phyloP scores from a whole-genome alignment of 192 early-diverging fungal species.

The Coemansia sp. region DNA sequence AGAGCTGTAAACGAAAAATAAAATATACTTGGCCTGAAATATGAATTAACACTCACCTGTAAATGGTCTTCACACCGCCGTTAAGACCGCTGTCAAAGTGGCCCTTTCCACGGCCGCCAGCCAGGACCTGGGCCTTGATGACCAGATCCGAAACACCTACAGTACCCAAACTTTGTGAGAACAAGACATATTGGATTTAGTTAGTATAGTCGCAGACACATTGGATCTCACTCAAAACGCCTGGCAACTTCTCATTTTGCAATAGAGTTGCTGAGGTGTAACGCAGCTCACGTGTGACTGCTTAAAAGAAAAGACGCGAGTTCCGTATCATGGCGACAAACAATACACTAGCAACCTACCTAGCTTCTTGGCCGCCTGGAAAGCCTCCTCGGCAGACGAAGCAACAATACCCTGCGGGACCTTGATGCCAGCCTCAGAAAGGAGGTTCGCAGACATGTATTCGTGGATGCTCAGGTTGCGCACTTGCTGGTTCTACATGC shows the following conservation, averaged over 20 bases:
- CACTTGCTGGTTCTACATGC: slow-evolving; percentile 27
- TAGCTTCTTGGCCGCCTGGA: slow-evolving; percentile 76
- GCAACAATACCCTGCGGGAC: slow-evolving; percentile 88
- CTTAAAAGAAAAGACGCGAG: background rate
- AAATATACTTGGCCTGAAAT: too few relatives aligned
- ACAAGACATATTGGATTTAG: too few relatives aligned
- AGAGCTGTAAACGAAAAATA: too few relatives aligned
- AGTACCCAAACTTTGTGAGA: background rate
- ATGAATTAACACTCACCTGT: slow-evolving; percentile 65
- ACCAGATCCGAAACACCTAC: slow-evolving; percentile 68
- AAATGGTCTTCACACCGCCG: slow-evolving; percentile 93
- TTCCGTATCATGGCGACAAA: background rate
- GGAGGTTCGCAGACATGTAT: slow-evolving; percentile 91
- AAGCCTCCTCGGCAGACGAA: slow-evolving; percentile 84
- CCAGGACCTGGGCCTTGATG: slow-evolving; percentile 90
- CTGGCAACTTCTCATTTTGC: background rate
- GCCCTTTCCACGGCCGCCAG: slow-evolving; percentile 99
- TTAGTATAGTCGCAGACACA: too few relatives aligned
- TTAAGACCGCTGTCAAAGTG: slow-evolving; percentile 92
- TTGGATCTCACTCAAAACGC: too few relatives aligned
- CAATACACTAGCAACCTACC: slow-evolving; percentile 47
- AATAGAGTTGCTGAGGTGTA: background rate
- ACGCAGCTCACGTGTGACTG: slow-evolving; percentile 4
- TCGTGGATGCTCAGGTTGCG: slow-evolving; percentile 97
- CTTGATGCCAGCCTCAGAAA: slow-evolving; percentile 89